These are phyloP conservation scores for Citeromyces hawaiiensis DNA, from an alignment of 1,139 yeast genomes.

Conservation along the genomic window DNA sequence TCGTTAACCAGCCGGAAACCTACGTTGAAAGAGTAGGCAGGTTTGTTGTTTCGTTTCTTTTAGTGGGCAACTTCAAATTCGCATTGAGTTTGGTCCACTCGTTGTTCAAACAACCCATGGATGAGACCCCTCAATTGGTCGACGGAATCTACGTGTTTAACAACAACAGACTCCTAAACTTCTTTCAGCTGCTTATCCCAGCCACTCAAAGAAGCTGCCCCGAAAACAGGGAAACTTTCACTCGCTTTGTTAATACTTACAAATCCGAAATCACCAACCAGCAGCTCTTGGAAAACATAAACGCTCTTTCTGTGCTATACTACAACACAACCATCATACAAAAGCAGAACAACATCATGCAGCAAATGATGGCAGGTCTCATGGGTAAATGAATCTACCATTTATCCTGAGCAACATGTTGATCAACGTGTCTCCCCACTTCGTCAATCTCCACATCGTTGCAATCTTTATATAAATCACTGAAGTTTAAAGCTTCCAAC, in stretches of 20 bases:
- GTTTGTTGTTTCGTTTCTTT: slow-evolving; percentile 15
- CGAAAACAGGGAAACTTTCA: slow-evolving; percentile 13
- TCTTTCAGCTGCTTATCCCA: slow-evolving; percentile 54
- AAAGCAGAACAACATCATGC: slow-evolving; percentile 55
- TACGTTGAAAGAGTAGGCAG: slow-evolving; percentile 11
- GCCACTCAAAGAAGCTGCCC: slow-evolving; percentile 42
- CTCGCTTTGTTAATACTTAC: slow-evolving; percentile 14
- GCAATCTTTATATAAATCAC: slow-evolving; percentile 28
- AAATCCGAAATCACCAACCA: slow-evolving; percentile 18
- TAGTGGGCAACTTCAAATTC: slow-evolving; percentile 12
- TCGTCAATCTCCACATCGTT: slow-evolving; percentile 5
- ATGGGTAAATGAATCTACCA: slow-evolving; percentile 23
- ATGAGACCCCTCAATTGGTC: slow-evolving; percentile 3
- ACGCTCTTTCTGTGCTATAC: slow-evolving; percentile 31
- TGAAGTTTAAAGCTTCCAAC: slow-evolving; percentile 45
- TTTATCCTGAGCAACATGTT: slow-evolving; percentile 9
- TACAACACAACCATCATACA: slow-evolving; percentile 44
- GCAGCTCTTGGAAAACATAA: slow-evolving; percentile 23
- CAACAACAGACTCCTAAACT: slow-evolving; percentile 35
- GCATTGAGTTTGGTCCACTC: slow-evolving; percentile 7
- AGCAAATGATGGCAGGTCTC: slow-evolving; percentile 78
- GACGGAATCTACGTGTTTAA: slow-evolving; percentile 16
- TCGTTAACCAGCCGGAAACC: slow-evolving; percentile 7
- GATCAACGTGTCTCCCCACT: slow-evolving; percentile 5
- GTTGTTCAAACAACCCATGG: slow-evolving; percentile 1